Percentiles rank a stretch among this genome's conserved stretches.
phyloP scores from a whole-genome alignment of 257 asterid genomes.

The Jacaranda copaia region DNA sequence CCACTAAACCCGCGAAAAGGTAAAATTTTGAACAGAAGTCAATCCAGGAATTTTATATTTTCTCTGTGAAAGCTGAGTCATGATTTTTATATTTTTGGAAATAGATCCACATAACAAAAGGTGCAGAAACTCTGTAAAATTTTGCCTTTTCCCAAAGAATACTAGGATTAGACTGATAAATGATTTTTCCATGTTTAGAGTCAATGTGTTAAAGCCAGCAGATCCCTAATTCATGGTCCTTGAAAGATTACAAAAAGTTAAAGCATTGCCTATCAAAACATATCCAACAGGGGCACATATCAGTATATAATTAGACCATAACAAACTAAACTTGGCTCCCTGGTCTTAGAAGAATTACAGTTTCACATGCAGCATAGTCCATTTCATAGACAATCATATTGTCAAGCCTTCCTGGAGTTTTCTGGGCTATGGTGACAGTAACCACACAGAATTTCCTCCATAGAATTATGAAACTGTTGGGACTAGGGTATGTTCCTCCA shows the following conservation, averaged over 20 bases:
- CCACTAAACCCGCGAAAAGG: neutral
- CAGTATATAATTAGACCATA: neutral
- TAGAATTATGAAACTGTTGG: neutral
- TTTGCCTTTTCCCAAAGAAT: neutral
- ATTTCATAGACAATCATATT: neutral
- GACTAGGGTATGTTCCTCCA: neutral
- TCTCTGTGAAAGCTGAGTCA: neutral
- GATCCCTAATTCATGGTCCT: neutral
- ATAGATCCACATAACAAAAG: neutral
- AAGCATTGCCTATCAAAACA: neutral
- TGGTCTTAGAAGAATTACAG: neutral
- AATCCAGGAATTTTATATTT: neutral
- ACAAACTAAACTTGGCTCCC: neutral
- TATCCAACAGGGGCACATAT: neutral
- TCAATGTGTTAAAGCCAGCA: neutral
- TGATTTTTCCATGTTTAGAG: neutral
- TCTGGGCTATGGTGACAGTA: neutral
- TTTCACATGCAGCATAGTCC: neutral
- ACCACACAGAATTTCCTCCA: neutral
- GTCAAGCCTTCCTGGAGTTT: neutral
- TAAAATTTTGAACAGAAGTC: neutral
- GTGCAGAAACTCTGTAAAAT: neutral
- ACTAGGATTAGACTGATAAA: conserved; percentile 1
- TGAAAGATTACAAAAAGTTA: neutral
- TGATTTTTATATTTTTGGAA: neutral